phyloP scores from a whole-genome alignment of 2,329 filamentous ascomycete genomes.

The Arthroderma sp. region DNA sequence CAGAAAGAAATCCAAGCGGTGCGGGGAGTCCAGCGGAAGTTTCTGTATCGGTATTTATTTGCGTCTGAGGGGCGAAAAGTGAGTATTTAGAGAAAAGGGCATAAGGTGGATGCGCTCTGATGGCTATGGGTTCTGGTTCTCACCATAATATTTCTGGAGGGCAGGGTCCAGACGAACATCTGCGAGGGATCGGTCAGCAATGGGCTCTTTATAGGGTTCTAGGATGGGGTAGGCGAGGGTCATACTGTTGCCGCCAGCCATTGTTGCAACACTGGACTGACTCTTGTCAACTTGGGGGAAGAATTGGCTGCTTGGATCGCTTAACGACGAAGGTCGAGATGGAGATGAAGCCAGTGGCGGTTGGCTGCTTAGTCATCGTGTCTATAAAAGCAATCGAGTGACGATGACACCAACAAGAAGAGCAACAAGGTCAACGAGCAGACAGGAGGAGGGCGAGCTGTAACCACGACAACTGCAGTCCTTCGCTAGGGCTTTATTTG shows the following conservation, averaged over 20 bases:
- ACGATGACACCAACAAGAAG: too few relatives aligned
- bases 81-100: background rate
- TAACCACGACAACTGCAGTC: too few relatives aligned
- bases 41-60: conserved; percentile 73
- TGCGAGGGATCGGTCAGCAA: conserved; percentile 34
- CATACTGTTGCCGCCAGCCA: conserved; percentile 40
- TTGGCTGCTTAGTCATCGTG: background rate
- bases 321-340: too few relatives aligned
- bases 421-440: too few relatives aligned
- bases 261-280: conserved; percentile 20
- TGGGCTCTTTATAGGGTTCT: background rate
- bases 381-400: background rate
- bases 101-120: background rate
- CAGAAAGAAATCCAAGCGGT: conserved; percentile 69
- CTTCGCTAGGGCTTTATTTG: too few relatives aligned
- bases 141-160: conserved; percentile 40
- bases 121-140: conserved; percentile 8
- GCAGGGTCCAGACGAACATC: conserved; percentile 32
- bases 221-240: conserved; percentile 14
- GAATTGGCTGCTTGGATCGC: too few relatives aligned
- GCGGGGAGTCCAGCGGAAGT: conserved; percentile 83
- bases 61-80: conserved; percentile 49
- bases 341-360: background rate
- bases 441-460: too few relatives aligned
- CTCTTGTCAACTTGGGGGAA: too few relatives aligned